Conservation (phyloP, 2,329 filamentous ascomycete genomes). For the Monilinia aucupariae region DNA sequence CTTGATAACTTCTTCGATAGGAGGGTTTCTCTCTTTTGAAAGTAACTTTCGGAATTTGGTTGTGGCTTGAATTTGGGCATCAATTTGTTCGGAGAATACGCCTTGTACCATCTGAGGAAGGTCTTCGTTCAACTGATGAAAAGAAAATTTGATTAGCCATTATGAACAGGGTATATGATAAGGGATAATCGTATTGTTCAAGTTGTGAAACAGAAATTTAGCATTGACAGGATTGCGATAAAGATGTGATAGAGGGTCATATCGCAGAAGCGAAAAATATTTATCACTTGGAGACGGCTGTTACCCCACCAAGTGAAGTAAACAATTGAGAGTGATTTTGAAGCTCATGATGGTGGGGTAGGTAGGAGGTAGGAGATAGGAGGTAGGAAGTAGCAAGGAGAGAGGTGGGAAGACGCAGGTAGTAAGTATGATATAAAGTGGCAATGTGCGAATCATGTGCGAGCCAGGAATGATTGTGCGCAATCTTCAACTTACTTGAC, state of each 20-base stretch:
- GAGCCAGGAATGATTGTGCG: constrained; percentile 10
- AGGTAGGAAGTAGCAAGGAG: too few relatives aligned
- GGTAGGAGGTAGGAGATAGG: not conserved
- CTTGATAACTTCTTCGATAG: constrained; percentile 98
- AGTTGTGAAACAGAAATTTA: constrained; percentile 9
- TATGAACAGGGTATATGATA: constrained; percentile 12
- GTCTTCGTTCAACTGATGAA: constrained; percentile 81
- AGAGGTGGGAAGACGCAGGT: too few relatives aligned
- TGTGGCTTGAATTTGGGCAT: constrained; percentile 92
- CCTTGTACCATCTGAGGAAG: constrained; percentile 97
- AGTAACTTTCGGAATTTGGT: constrained; percentile 98
- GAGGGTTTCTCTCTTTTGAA: constrained; percentile 97
- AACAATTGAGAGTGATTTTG: constrained; percentile 22
- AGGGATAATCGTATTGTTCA: constrained; percentile 7
- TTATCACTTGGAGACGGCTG: constrained; percentile 21
- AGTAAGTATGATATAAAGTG: not conserved
- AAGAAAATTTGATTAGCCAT: constrained; percentile 24
- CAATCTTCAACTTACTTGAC: constrained; percentile 66
- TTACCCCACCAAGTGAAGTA: constrained; percentile 33
- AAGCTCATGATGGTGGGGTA: constrained; percentile 5
- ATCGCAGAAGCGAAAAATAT: constrained; percentile 32
- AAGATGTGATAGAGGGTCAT: constrained; percentile 18
- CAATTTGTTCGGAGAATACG: constrained; percentile 98
- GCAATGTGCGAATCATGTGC: not conserved
- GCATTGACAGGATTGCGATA: constrained; percentile 4